phyloP scores from a whole-genome alignment of 2,329 filamentous ascomycete species.

The Xylaria sp. region DNA sequence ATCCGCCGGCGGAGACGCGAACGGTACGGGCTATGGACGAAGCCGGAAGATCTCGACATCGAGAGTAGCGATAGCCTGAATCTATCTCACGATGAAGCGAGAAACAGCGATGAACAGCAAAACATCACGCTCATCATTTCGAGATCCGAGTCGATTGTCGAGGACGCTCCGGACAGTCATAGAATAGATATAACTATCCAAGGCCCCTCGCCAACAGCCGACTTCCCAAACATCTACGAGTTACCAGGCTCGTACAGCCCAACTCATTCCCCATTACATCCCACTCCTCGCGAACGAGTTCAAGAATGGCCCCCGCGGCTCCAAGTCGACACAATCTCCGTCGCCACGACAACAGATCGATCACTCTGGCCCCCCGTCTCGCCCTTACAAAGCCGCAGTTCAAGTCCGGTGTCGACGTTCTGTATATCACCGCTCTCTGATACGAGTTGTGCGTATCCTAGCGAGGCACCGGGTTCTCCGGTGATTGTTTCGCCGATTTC shows the following conservation, averaged over 20 bases:
- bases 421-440: conserved; percentile 2
- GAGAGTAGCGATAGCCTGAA: conserved; percentile 19
- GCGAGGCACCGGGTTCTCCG: neutral
- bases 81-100: neutral
- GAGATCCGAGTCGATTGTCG: neutral
- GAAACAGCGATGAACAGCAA: neutral
- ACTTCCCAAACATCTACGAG: neutral
- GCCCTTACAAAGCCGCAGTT: neutral
- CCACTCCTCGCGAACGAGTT: neutral
- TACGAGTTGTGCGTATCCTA: neutral
- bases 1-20: conserved; percentile 18
- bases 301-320: neutral
- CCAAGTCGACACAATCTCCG: neutral
- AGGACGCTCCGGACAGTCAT: neutral
- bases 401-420: conserved; percentile 12
- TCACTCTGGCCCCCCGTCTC: too few species aligned
- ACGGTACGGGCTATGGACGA: neutral
- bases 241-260: neutral
- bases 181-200: too few species aligned
- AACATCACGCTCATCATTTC: neutral
- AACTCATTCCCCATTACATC: neutral
- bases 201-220: neutral
- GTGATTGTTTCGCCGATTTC: conserved; percentile 16
- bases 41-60: conserved; percentile 19
- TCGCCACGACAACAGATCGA: too few species aligned